Conservation (phyloP, 371 early-diverging fungal genomes). For the Lichtheimia corymbifera region DNA sequence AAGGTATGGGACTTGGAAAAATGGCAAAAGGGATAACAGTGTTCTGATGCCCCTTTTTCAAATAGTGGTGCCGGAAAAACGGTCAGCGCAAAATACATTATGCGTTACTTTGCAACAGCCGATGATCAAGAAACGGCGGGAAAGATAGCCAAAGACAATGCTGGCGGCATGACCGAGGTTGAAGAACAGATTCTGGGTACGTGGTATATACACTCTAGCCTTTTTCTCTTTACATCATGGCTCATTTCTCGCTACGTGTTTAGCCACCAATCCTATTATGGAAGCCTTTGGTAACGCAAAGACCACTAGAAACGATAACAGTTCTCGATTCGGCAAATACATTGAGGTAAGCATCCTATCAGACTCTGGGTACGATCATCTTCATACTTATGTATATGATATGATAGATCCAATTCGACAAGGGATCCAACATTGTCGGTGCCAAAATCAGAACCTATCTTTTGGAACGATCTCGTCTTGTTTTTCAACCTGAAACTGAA, state of each 20-base stretch:
- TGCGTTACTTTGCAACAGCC: conserved; percentile 96
- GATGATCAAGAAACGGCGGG: conserved; percentile 64
- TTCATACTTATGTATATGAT: background rate
- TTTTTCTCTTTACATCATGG: background rate
- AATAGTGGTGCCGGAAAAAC: conserved; percentile 93
- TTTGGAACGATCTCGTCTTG: conserved; percentile 96
- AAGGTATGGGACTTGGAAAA: conserved; percentile 47
- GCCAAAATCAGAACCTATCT: conserved; percentile 97
- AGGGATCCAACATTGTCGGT: conserved; percentile 84
- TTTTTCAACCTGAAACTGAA: conserved; percentile 91
- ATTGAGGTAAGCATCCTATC: conserved; percentile 66
- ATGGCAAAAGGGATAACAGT: background rate
- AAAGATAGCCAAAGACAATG: conserved; percentile 27
- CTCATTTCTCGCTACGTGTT: too few species aligned
- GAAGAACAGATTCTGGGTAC: conserved; percentile 81
- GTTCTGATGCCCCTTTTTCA: background rate
- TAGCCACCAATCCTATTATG: conserved; percentile 97
- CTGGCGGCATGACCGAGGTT: conserved; percentile 71
- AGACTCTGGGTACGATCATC: background rate
- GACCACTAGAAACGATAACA: conserved; percentile 98
- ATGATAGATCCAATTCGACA: conserved; percentile 74
- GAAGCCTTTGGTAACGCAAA: conserved; percentile 99
- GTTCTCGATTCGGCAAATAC: conserved; percentile 98
- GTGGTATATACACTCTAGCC: background rate
- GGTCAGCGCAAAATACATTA: conserved; percentile 94